Conservation (phyloP, 2,329 filamentous ascomycete genomes). For the Ceratocystis diversiconidia region DNA sequence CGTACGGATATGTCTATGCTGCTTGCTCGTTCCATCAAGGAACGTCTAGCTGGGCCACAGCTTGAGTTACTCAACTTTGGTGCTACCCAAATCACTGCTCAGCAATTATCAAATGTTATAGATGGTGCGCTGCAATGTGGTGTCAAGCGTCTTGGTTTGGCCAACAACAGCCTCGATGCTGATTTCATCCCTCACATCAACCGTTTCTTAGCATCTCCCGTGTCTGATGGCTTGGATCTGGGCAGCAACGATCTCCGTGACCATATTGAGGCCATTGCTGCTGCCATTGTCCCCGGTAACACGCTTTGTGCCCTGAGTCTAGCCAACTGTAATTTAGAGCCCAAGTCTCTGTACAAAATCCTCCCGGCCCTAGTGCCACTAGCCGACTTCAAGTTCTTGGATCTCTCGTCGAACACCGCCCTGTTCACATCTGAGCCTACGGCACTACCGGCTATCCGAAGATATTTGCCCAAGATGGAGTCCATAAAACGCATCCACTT, state of each 20-base stretch:
- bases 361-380: slow-evolving; percentile 60
- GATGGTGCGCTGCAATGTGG: slow-evolving; percentile 70
- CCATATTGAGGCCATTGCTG: slow-evolving; percentile 37
- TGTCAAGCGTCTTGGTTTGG: slow-evolving; percentile 64
- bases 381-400: slow-evolving; percentile 68
- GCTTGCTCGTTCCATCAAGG: slow-evolving; percentile 59
- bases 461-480: slow-evolving; percentile 64
- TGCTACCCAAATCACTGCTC: slow-evolving; percentile 57
- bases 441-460: slow-evolving; percentile 59
- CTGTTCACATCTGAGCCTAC: slow-evolving; percentile 64
- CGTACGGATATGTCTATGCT: slow-evolving; percentile 44
- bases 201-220: slow-evolving; percentile 58
- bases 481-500: slow-evolving; percentile 75
- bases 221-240: slow-evolving; percentile 78
- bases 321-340: slow-evolving; percentile 68
- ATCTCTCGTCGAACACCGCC: slow-evolving; percentile 76
- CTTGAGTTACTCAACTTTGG: slow-evolving; percentile 75
- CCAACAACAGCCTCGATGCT: slow-evolving; percentile 62
- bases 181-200: slow-evolving; percentile 63
- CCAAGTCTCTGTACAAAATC: slow-evolving; percentile 56
- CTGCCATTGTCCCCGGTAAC: slow-evolving; percentile 36
- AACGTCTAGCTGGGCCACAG: slow-evolving; percentile 59
- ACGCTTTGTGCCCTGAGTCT: slow-evolving; percentile 52
- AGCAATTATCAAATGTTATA: slow-evolving; percentile 62
- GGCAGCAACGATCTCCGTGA: slow-evolving; percentile 63